Evolutionary conservation across 306 rosid genomes (phyloP).

Genomic region (Hippophae tibetana): DNA sequence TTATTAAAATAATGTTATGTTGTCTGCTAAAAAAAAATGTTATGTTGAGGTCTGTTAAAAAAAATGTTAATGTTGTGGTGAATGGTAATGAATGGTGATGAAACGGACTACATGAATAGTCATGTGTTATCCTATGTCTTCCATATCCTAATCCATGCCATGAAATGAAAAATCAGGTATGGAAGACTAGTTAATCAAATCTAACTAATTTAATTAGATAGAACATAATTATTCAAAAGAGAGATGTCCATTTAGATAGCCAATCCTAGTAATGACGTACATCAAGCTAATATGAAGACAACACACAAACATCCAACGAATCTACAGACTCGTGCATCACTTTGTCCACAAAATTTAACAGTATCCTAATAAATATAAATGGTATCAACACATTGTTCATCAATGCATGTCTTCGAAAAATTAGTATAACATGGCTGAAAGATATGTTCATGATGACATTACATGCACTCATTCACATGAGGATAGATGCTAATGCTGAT

Average conservation of each 20-base stretch:
- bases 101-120: slow-evolving; percentile 27
- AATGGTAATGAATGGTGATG: slow-evolving; percentile 38
- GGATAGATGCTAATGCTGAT: slow-evolving; percentile 82
- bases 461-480: slow-evolving; percentile 73
- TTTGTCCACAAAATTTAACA: slow-evolving; percentile 44
- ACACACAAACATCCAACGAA: slow-evolving; percentile 37
- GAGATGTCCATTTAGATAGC: slow-evolving; percentile 29
- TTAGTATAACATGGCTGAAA: slow-evolving; percentile 61
- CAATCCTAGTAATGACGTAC: slow-evolving; percentile 52
- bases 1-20: slow-evolving; percentile 16
- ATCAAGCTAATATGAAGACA: slow-evolving; percentile 30
- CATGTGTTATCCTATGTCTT: slow-evolving; percentile 24
- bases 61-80: slow-evolving; percentile 17
- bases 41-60: slow-evolving; percentile 15
- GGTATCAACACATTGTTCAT: slow-evolving; percentile 39
- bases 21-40: neutral
- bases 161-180: slow-evolving; percentile 29
- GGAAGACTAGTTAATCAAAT: slow-evolving; percentile 34
- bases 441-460: slow-evolving; percentile 82
- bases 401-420: slow-evolving; percentile 65
- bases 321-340: slow-evolving; percentile 53
- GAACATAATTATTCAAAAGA: slow-evolving; percentile 6
- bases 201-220: slow-evolving; percentile 7
- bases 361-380: slow-evolving; percentile 41
- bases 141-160: slow-evolving; percentile 31